Evolutionary conservation across 2,329 filamentous ascomycete species (phyloP), one percentile per base, ranked within the genome.

Genomic region (Myriosclerotinia duriaeana): DNA sequence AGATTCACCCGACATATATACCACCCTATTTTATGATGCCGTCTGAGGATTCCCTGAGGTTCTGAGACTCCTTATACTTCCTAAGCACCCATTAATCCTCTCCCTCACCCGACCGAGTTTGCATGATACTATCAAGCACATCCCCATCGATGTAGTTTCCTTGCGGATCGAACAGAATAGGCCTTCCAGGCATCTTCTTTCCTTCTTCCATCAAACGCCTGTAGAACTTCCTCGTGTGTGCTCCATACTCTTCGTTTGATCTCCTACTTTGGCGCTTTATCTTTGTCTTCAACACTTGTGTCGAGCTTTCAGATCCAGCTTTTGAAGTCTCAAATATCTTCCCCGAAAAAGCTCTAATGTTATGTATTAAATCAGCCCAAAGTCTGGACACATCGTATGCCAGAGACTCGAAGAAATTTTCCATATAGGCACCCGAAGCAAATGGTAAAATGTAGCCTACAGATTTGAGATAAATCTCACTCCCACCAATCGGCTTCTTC

Each of bases 271-370:
- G 9, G 8, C 9, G 6, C 55, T 46, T 26, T 26, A 26, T 26
- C 3, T 3, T n/a, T 34, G 9, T 17, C 44, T 36, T 15, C 3
- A 36, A 22, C 3, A 3, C 26, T 17, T 48, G 20, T 22, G 22
- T 12, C 1, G 20, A 36, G 42, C 14, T 8, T 26, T 48, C 11
- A 22, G 48, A 3, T 9, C 5, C 42, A 12, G 17, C 5, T 5
- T 5, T 20, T 17, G 12, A 2, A 1, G 22, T 5, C 6, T 5
- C 14, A 0, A 12, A 6, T 4, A 36, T 17, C 6, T 17, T 48
- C 12, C 6, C 2, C 8, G 2, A 2, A 1, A 22, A 15, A 22
- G 7, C 42, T 48, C 42, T 9, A 36, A 48, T 5, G 9, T n/a
- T 22, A 1, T 22, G 12, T 22, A 9, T 1, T 9, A 22, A 22